A percentile compares a stretch with the other conserved stretches of the same genome.
Conservation (phyloP, 345 rosid genomes). For the Gossypium arboreum region DNA sequence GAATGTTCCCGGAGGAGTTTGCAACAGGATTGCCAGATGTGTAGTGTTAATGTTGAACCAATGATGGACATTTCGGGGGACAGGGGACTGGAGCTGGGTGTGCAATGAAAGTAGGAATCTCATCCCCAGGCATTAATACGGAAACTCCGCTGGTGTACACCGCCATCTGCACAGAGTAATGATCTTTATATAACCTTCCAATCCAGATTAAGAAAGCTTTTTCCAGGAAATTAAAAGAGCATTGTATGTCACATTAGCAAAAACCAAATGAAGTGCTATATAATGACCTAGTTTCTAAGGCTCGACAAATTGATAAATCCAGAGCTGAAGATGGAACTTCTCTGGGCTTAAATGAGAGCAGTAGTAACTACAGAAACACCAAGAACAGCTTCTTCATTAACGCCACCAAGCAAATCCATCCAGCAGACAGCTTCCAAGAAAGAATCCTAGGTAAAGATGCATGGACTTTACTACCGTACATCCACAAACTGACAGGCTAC, state of each 20-base stretch:
- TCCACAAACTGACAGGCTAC: neutral
- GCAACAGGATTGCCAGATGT: neutral
- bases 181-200: neutral
- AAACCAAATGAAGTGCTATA: neutral
- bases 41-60: constrained; percentile 23
- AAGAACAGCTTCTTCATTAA: neutral
- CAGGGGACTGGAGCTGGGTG: constrained; percentile 66
- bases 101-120: constrained; percentile 75
- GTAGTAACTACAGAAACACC: neutral
- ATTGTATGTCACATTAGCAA: neutral
- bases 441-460: neutral
- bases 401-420: neutral
- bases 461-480: neutral
- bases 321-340: neutral
- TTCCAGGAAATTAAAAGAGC: neutral
- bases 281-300: neutral
- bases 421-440: neutral
- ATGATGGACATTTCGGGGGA: constrained; percentile 25
- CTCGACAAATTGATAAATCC: neutral
- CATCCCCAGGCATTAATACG: constrained; percentile 92
- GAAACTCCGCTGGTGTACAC: constrained; percentile 73
- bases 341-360: neutral
- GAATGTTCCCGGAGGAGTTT: constrained; percentile 18
- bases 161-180: constrained; percentile 54
- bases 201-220: neutral